Evolutionary conservation across 73 alveolate species (phyloP), one percentile per base, ranked within the genome.

Genomic region (Diophrys appendiculata): DNA sequence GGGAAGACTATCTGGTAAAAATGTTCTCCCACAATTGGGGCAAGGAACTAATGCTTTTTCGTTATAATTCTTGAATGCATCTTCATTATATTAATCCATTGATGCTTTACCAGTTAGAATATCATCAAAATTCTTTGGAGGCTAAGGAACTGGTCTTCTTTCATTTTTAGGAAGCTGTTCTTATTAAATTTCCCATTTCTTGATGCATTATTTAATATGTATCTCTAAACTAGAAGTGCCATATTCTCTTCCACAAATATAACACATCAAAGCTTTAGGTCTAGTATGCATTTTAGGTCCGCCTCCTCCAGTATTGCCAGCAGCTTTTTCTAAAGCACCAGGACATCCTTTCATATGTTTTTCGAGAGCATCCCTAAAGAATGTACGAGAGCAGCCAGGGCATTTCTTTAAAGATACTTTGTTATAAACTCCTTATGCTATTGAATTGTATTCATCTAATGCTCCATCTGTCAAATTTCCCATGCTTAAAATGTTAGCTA

Each of bases 131-230:
- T 52, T 65, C 43, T 69, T 73, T 33, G 97, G 97, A 34, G 97
- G 92, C 60, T 88, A 72, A 24, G 97, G 97, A 2, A 88, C 86
- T 18, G 93, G 93, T 72, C 97, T 90, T 65, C 99, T 93, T 69
- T 70, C 78, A n/a, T 70, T 70, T 67, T 70, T 33, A 13, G 65
- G 78, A 24, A 88, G 83, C 85, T 68, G 52, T 1, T 83, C 74
- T 73, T 95, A 93, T 71, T 92, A 96, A 53, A 74, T 73, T 8
- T 82, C 92, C 88, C 90, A 95, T 60, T 91, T 93, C 70, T 91
- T 82, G 54, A 72, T 87, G 73, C 99, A 95, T 23, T 93, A 82
- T 72, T 91, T 93, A 43, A 91, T 76, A 86, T 93, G 99, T 52
- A 95, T 93, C 53, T 86, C 83, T 33, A 95, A 70, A 68, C 96